Conservation (phyloP, 495 filamentous ascomycete genomes). For the Rhypophila decipiens region DNA sequence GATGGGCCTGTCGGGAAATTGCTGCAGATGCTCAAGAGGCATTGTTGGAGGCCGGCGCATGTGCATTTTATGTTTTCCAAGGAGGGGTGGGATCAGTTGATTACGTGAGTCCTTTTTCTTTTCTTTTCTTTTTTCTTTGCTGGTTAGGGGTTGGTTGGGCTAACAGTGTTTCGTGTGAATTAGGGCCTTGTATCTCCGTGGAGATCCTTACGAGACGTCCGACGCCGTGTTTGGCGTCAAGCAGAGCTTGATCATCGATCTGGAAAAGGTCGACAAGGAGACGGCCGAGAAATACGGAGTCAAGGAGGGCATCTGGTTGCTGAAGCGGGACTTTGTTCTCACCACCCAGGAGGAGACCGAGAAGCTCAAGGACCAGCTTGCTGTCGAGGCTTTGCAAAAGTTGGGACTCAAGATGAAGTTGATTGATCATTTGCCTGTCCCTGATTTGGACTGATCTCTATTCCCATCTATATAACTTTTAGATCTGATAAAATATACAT, state of each 20-base stretch:
- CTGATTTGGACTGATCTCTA: slow-evolving; percentile 39
- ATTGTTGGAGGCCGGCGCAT: slow-evolving; percentile 79
- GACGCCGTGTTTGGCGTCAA: slow-evolving; percentile 96
- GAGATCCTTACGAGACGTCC: slow-evolving; percentile 82
- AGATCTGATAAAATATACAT: background rate
- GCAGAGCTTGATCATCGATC: slow-evolving; percentile 68
- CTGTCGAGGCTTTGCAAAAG: slow-evolving; percentile 62
- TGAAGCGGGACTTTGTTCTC: slow-evolving; percentile 71
- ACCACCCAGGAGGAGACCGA: slow-evolving; percentile 63
- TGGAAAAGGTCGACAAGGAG: slow-evolving; percentile 56
- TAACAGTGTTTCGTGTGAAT: background rate
- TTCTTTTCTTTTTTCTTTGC: background rate
- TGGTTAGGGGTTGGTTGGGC: background rate
- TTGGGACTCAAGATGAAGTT: slow-evolving; percentile 71
- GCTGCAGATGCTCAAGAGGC: slow-evolving; percentile 61
- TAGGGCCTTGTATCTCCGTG: slow-evolving; percentile 73
- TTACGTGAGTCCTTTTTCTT: slow-evolving; percentile 59
- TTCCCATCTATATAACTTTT: background rate
- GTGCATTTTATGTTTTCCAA: slow-evolving; percentile 97
- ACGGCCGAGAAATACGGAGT: slow-evolving; percentile 58
- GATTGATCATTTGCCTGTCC: slow-evolving; percentile 75
- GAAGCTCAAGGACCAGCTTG: slow-evolving; percentile 63
- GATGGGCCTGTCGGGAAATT: slow-evolving; percentile 85
- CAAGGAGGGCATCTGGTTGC: slow-evolving; percentile 58
- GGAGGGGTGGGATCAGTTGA: slow-evolving; percentile 70